Base-by-base conservation (phyloP, 257 asterid species). In the Gentiana macrophylla region DNA sequence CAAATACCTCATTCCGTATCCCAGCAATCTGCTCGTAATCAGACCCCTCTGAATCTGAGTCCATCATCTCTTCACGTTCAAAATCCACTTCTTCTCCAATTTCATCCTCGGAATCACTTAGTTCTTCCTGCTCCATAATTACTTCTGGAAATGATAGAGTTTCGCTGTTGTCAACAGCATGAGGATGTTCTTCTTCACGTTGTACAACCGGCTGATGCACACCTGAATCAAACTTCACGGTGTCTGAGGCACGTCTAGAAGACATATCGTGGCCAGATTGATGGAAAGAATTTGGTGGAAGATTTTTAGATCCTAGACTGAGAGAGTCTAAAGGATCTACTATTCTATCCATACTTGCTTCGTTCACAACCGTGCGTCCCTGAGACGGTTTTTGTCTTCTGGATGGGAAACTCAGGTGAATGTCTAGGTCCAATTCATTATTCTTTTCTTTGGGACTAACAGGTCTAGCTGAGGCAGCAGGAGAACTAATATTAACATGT, bases 11-110 rank as follows among this genome's bases (percentile, higher is more conserved):
- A 72, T 72, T 75, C 66, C 68, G 83, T 49, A 70, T 52, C 72
- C 64, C 64, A 69, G 53, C 75, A 49, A 73, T 65, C 66, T 72
- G 80, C 45, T 79, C 92, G 4, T 87, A 70, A 45, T 80, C 94
- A 53, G 89, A 81, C 45, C 77, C 77, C 63, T 80, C 77, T 58
- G 83, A 84, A 51, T 86, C 98, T 12, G 99, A 92, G 76, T 92
- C 99, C 52, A 86, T 86, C 97, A 92, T 92, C 76, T 92, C 97
- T 75, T 92, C 99, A 34, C 86, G 75, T 83, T 92, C 99, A 71
- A 92, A 92, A 78, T 92, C 99, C 15, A 92, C 95, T 55, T 84
- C 77, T 63, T 79, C 97, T 61, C 77, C 92, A 48, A 79, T 79
- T 73, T 88, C 98, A 55, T 92, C 98, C 58, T 88, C 98, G 5